Evolutionary conservation across 2,329 filamentous ascomycete species (phyloP).

Genomic region (Verticillium nubilum): DNA sequence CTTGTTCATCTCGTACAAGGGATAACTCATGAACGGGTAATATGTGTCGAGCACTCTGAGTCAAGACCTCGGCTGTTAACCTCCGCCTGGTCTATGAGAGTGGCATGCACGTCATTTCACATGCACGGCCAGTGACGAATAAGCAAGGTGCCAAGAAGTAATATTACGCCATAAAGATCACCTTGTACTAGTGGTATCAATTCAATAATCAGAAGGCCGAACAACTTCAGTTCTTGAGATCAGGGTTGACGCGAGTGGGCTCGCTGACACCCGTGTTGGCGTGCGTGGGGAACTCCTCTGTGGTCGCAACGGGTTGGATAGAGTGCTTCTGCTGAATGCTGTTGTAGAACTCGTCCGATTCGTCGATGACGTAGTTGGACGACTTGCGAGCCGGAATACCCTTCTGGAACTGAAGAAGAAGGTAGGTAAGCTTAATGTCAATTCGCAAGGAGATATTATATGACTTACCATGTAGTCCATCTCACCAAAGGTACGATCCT

Average conservation of each 20-base stretch:
- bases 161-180: not conserved
- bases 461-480: conserved; percentile 33
- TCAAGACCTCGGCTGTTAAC: no score
- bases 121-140: no score
- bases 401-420: conserved; percentile 24
- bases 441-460: no score
- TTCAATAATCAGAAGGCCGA: not conserved
- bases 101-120: no score
- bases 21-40: no score
- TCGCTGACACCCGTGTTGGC: not conserved
- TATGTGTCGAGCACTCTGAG: no score
- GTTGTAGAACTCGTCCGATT: not conserved
- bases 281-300: not conserved
- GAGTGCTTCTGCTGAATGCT: not conserved
- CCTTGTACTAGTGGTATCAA: not conserved
- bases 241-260: not conserved
- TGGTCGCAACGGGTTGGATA: not conserved
- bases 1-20: no score
- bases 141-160: not conserved
- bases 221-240: not conserved
- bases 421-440: not conserved
- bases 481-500: conserved; percentile 38
- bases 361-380: conserved; percentile 20
- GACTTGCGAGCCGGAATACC: conserved; percentile 32
- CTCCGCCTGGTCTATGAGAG: no score